phyloP scores from a whole-genome alignment of 2,329 filamentous ascomycete genomes.

The Cordyceps cicadae region DNA sequence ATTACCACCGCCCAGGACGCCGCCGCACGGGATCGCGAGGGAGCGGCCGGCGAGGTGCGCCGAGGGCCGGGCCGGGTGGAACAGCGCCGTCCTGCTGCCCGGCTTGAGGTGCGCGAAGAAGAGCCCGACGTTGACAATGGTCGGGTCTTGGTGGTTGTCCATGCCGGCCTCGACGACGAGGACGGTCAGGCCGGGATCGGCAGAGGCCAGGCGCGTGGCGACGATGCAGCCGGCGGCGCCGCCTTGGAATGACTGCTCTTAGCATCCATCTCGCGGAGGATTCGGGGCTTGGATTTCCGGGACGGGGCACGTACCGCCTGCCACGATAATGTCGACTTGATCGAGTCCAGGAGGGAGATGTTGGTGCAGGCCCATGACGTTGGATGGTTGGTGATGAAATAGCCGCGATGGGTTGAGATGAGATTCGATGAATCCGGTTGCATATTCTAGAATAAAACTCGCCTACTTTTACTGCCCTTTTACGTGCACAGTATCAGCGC shows the following conservation, averaged over 20 bases:
- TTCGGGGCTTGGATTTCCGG: neutral
- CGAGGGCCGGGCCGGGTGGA: constrained; percentile 18
- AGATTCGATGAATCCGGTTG: too few species aligned
- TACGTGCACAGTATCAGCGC: neutral
- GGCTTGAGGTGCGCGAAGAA: constrained; percentile 19
- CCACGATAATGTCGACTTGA: constrained; percentile 19
- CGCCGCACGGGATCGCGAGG: too few species aligned
- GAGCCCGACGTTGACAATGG: constrained; percentile 21
- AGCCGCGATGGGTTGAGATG: too few species aligned
- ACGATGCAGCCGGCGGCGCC: constrained; percentile 25
- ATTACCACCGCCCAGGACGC: too few species aligned
- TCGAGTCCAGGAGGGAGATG: neutral
- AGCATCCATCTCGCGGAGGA: neutral
- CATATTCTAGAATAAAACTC: too few species aligned
- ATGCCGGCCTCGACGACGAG: constrained; percentile 24
- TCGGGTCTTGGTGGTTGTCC: constrained; percentile 21
- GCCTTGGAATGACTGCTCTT: constrained; percentile 14
- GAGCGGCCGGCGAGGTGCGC: too few species aligned
- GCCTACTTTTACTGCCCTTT: too few species aligned
- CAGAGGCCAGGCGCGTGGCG: constrained; percentile 22
- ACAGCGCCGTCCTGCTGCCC: constrained; percentile 18
- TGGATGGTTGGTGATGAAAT: neutral
- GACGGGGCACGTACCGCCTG: constrained; percentile 12
- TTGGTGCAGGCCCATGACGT: neutral
- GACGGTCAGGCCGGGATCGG: constrained; percentile 22